phyloP scores from a whole-genome alignment of 768 basidiomycete genomes.

The Rhodotorula paludigena region DNA sequence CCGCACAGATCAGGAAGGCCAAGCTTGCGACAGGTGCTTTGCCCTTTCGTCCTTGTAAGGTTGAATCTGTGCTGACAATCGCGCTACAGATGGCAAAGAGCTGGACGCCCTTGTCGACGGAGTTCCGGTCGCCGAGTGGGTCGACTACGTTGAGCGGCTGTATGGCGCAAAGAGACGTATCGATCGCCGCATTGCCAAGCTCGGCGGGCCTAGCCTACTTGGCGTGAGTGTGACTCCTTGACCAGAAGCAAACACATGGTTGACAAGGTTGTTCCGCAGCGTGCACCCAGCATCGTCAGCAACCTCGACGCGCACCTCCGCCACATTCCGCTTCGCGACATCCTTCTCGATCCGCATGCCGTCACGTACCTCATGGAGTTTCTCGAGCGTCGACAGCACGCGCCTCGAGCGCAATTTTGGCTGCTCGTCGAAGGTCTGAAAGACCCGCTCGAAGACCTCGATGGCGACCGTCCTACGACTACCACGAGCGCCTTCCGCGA shows the following conservation, averaged over 20 bases:
- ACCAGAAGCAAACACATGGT: too few relatives aligned
- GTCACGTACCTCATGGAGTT: slow-evolving; percentile 97
- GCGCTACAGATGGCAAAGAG: slow-evolving; percentile 60
- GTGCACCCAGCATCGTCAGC: slow-evolving; percentile 42
- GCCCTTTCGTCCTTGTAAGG: not conserved
- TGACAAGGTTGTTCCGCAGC: slow-evolving; percentile 22
- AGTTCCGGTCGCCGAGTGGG: slow-evolving; percentile 13
- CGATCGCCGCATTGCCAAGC: slow-evolving; percentile 73
- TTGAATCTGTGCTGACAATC: not conserved
- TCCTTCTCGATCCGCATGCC: slow-evolving; percentile 81
- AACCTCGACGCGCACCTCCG: slow-evolving; percentile 38
- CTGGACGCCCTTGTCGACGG: slow-evolving; percentile 69
- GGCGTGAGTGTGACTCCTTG: not conserved
- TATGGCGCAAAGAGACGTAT: slow-evolving; percentile 83
- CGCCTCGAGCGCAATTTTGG: slow-evolving; percentile 92
- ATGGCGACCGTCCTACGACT: slow-evolving; percentile 55
- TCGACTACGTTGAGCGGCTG: slow-evolving; percentile 72
- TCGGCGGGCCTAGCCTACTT: slow-evolving; percentile 62
- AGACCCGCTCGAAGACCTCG: slow-evolving; percentile 80
- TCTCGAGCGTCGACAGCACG: slow-evolving; percentile 83
- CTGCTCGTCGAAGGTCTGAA: slow-evolving; percentile 96
- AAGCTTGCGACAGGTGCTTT: slow-evolving; percentile 63
- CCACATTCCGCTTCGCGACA: slow-evolving; percentile 61
- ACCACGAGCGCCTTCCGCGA: not conserved
- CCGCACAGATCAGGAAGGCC: slow-evolving; percentile 78